Evolutionary conservation across 768 basidiomycete species (phyloP), one percentile per base, ranked within the genome.

Genomic region (Gloeophyllum trabeum): DNA sequence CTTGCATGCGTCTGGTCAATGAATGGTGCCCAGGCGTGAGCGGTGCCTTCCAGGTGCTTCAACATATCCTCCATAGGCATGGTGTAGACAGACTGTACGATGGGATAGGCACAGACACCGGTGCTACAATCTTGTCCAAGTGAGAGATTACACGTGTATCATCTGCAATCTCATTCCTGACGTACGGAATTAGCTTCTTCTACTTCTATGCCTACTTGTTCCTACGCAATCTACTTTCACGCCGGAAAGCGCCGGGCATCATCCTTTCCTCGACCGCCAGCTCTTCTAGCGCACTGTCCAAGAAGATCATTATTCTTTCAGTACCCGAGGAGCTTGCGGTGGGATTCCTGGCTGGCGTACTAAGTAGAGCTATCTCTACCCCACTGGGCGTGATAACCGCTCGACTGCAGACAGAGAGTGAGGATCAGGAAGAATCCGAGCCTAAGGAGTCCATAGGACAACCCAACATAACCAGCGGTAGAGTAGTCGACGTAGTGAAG

Each of bases 121-220:
- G 66, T 26, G 71, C 73, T 12, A 78, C 73, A 0, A 40, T 73
- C 2, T 45, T 79, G 1, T 75, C 74, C 10, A 76, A 70, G 75
- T 75, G 43, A 40, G 66, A 48, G 16, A 19, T 24, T 28, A 19
- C 28, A n/a, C 16, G 28, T 32, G 28, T 32, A 32, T 16, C n/a
- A n/a, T n/a, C n/a, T n/a, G n/a, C n/a, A n/a, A n/a, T n/a, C n/a
- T n/a, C n/a, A n/a, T n/a, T n/a, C n/a, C n/a, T n/a, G n/a, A n/a
- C n/a, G n/a, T n/a, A n/a, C n/a, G n/a, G 35, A 13, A n/a, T 3
- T 43, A 76, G 75, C 51, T 78, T 79, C 49, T 60, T 77, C 42
- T 79, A 76, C 50, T 78, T 75, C 47, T 75, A 75, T 45, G 64
- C 70, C 46, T 78, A 77, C 51, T 65, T 76, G 0, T 66, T 69